phyloP scores from a whole-genome alignment of 768 basidiomycete species.

The Pilatotrama ljubarskyi region DNA sequence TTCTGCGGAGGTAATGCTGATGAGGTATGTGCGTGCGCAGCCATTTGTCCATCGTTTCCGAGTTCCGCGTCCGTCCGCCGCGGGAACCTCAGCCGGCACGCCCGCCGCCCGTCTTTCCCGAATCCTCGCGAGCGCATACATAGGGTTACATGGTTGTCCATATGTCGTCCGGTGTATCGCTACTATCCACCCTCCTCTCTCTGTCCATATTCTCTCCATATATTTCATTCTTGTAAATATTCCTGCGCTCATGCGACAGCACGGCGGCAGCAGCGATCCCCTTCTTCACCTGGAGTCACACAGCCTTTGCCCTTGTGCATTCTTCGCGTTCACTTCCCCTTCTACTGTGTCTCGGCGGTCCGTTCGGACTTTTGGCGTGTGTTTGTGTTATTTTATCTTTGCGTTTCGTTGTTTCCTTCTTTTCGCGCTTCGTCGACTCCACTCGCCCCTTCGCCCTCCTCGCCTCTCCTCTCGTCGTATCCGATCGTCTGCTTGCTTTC shows the following conservation, averaged over 20 bases:
- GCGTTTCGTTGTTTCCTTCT: neutral
- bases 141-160: slow-evolving; percentile 11
- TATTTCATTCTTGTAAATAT: slow-evolving; percentile 30
- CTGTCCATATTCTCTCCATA: slow-evolving; percentile 21
- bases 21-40: slow-evolving; percentile 38
- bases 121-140: slow-evolving; percentile 39
- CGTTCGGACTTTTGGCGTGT: slow-evolving; percentile 3
- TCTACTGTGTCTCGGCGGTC: slow-evolving; percentile 2
- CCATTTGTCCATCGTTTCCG: slow-evolving; percentile 68
- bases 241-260: slow-evolving; percentile 13
- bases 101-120: slow-evolving; percentile 41
- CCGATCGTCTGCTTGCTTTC: slow-evolving; percentile 26
- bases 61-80: slow-evolving; percentile 80
- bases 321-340: slow-evolving; percentile 7
- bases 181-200: slow-evolving; percentile 2
- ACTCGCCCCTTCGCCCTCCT: neutral
- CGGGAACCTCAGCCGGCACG: slow-evolving; percentile 43
- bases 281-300: slow-evolving; percentile 5
- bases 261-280: slow-evolving; percentile 11
- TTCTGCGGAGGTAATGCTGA: slow-evolving; percentile 7
- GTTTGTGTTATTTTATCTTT: slow-evolving; percentile 22
- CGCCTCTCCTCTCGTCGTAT: slow-evolving; percentile 16
- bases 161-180: slow-evolving; percentile 9
- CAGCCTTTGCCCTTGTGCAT: slow-evolving; percentile 14
- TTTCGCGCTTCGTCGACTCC: neutral